Base-by-base conservation (phyloP, 305 asterid genomes). In the Petunia hybrid region DNA sequence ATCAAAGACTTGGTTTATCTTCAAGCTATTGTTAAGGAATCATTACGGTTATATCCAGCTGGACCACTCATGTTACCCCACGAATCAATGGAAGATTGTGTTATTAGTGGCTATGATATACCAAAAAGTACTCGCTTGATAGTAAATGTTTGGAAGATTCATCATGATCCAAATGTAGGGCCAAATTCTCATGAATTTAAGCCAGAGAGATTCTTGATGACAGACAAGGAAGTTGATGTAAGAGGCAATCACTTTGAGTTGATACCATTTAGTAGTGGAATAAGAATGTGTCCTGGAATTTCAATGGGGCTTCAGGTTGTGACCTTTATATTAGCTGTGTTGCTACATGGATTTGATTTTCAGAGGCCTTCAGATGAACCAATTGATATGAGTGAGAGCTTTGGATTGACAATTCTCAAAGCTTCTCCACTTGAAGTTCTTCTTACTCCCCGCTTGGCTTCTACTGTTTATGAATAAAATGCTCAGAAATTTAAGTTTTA, bases 281-380 rank as follows among this genome's bases (percentile, higher is more conserved):
- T 93, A 84, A 83, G 95, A 60, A 82, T 84, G 5, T 91, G 95
- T 57, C 93, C 92, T 0, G 95, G 92, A 14, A 31, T 63, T 3
- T 22, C 43, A 3, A 81, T 89, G 2, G 87, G 81, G 79, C 83
- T 89, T 79, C 89, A 87, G 31, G 86, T 84, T 65, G 65, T 89
- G 53, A 87, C 84, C 14, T 78, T 88, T 8, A 81, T 84, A 4
- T 9, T 89, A 71, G 91, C 86, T 4, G 76, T 78, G 41, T 60
- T 91, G 73, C 22, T 91, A 3, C 94, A 89, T 2, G 84, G 85
- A 6, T 91, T 76, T 70, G 91, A 89, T 0, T 10, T 89, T 9
- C 64, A 83, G 0, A 86, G 82, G 14, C 82, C 77, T 71, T 71
- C 35, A 0, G 41, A 8, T 48, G 88, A 57, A 71, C 13, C 77